Evolutionary conservation across 352 stramenopile species (phyloP).

Genomic region (Phytophthora sansomeana): DNA sequence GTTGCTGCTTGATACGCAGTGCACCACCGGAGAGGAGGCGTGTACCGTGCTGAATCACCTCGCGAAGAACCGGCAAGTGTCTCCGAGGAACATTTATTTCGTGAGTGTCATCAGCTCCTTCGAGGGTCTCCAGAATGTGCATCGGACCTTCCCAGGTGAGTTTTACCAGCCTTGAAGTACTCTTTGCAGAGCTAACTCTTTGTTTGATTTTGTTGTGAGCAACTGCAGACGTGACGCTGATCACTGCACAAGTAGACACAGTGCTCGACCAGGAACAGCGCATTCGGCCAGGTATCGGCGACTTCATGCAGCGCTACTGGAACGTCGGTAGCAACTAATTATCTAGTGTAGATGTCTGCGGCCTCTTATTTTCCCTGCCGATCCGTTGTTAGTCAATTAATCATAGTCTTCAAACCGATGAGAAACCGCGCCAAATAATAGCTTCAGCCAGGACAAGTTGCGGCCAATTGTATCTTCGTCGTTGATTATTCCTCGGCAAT

Average conservation of each 20-base stretch:
- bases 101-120: constrained; percentile 56
- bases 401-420: too few relatives aligned
- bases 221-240: constrained; percentile 52
- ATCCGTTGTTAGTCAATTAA: too few relatives aligned
- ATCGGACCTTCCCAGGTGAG: constrained; percentile 55
- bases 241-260: constrained; percentile 59
- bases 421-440: too few relatives aligned
- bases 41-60: constrained; percentile 55
- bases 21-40: constrained; percentile 50
- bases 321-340: too few relatives aligned
- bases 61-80: constrained; percentile 32
- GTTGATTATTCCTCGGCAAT: too few relatives aligned
- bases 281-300: constrained; percentile 49
- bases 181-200: constrained; percentile 8
- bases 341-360: too few relatives aligned
- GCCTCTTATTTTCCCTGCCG: too few relatives aligned
- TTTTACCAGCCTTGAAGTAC: too few relatives aligned
- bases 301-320: constrained; percentile 57
- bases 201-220: neutral
- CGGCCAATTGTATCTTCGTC: too few relatives aligned
- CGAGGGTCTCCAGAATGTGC: constrained; percentile 50
- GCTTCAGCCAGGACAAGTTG: too few relatives aligned
- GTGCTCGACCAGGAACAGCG: constrained; percentile 42
- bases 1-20: constrained; percentile 54
- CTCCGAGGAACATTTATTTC: constrained; percentile 59